Evolutionary conservation across 768 basidiomycete genomes (phyloP).

Genomic region (Tricholoma bakamatsutake): DNA sequence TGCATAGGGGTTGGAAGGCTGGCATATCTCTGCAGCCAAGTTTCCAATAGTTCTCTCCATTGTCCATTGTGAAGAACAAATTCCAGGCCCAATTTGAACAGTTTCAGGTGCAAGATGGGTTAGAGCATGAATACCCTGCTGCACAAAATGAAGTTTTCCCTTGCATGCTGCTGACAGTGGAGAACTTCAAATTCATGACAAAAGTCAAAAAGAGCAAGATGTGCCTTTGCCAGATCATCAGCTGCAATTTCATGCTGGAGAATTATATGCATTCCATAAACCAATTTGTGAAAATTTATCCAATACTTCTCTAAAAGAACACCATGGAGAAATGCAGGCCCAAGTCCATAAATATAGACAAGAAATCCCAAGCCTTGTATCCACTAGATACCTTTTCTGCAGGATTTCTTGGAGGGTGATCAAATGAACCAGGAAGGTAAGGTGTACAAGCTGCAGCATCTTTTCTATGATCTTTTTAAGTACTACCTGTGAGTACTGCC

Average conservation of each 20-base stretch:
- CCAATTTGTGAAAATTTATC: slow-evolving; percentile 23
- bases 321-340: slow-evolving; percentile 10
- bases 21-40: background rate
- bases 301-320: slow-evolving; percentile 8
- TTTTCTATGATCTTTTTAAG: background rate
- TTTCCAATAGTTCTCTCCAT: slow-evolving; percentile 4
- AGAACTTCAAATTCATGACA: slow-evolving; percentile 28
- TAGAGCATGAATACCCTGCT: too few species aligned
- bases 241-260: slow-evolving; percentile 15
- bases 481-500: background rate
- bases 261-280: slow-evolving; percentile 17
- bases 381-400: too few species aligned
- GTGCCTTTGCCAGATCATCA: slow-evolving; percentile 13
- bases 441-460: slow-evolving; percentile 5
- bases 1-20: slow-evolving; percentile 8
- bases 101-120: background rate
- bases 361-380: slow-evolving; percentile 17
- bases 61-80: background rate
- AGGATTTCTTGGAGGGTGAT: too few species aligned
- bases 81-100: background rate
- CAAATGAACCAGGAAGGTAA: too few species aligned
- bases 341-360: slow-evolving; percentile 12
- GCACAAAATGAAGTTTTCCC: too few species aligned
- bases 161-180: too few species aligned
- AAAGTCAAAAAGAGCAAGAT: slow-evolving; percentile 22